Conservation (phyloP, 176 grass and related monocot species). For the Poa annua region DNA sequence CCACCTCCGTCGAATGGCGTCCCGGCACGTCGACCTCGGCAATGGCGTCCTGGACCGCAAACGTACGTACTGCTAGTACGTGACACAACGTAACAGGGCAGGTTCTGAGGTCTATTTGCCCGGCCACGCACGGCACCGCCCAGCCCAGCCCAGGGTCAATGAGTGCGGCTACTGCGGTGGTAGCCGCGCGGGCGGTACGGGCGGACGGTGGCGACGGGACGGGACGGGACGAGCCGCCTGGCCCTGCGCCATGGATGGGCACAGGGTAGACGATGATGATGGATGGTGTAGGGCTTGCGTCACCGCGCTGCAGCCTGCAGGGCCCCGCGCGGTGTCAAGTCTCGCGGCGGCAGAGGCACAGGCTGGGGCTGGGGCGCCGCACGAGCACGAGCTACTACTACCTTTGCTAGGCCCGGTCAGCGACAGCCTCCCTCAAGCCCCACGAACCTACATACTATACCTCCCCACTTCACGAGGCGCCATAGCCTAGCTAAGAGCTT, state of each 20-base stretch:
- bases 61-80: not conserved
- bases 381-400: conserved; percentile 1
- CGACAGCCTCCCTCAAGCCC: conserved; percentile 18
- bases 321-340: conserved; percentile 77
- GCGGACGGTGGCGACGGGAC: conserved; percentile 11
- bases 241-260: not conserved
- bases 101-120: not conserved
- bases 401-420: conserved; percentile 7
- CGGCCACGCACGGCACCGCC: not conserved
- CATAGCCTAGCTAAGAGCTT: not conserved
- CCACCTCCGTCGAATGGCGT: conserved; percentile 9
- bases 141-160: not conserved
- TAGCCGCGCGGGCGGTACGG: conserved; percentile 31
- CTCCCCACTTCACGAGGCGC: conserved; percentile 44
- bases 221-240: conserved; percentile 19
- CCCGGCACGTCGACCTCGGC: conserved; percentile 23
- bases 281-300: conserved; percentile 81
- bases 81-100: not conserved
- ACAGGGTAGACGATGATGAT: not conserved
- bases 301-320: conserved; percentile 22
- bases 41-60: too few species aligned
- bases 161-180: not conserved
- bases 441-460: not conserved
- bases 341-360: conserved; percentile 61
- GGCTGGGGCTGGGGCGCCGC: not conserved